phyloP scores from a whole-genome alignment of 2,329 filamentous ascomycete species.

The Trichoderma simmonsii region DNA sequence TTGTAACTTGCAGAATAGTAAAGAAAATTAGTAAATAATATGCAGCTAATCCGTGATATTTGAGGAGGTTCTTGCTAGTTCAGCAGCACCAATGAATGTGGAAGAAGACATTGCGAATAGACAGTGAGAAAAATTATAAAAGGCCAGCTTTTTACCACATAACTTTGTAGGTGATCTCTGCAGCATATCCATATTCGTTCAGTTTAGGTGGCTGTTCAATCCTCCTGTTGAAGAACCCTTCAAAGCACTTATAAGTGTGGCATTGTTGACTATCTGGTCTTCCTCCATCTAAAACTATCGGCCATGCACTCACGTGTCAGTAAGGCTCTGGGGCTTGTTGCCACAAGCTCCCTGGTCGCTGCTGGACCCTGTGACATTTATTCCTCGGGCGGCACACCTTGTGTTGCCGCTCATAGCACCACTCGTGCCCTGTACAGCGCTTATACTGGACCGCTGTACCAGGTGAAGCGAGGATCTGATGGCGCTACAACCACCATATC shows the following conservation, averaged over 20 bases:
- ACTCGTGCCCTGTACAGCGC: neutral
- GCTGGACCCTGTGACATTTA: conserved; percentile 4
- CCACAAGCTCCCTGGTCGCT: neutral
- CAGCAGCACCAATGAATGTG: neutral
- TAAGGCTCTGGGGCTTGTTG: neutral
- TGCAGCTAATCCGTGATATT: neutral
- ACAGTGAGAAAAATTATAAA: neutral
- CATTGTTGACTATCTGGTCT: neutral
- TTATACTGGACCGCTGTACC: neutral
- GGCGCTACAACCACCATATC: neutral
- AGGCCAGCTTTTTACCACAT: neutral
- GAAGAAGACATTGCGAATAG: too few species aligned
- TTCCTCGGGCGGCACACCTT: neutral
- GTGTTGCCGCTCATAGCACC: conserved; percentile 3
- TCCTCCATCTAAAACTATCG: neutral
- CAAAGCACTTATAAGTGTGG: neutral
- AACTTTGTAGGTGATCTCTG: neutral
- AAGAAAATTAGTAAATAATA: neutral
- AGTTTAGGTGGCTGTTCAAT: neutral
- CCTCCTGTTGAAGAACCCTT: neutral
- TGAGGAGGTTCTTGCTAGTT: neutral
- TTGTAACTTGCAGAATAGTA: neutral
- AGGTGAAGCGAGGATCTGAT: conserved; percentile 2
- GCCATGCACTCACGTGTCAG: neutral
- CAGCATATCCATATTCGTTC: neutral